phyloP scores from a whole-genome alignment of 164 flowering plant species.

The Pachysandra terminalis region DNA sequence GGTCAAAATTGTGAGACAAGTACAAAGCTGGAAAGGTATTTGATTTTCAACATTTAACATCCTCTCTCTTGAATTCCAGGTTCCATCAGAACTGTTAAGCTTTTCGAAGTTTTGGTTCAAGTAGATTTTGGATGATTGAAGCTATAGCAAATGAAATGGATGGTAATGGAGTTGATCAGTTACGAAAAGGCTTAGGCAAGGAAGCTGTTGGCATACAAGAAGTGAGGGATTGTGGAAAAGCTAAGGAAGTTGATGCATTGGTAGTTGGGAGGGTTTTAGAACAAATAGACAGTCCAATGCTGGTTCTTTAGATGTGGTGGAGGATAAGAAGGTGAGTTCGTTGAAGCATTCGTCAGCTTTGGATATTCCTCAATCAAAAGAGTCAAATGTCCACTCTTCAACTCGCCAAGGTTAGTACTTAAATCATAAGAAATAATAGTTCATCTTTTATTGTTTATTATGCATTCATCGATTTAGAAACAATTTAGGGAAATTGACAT shows the following conservation, averaged over 20 bases:
- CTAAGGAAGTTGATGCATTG: slow-evolving; percentile 9
- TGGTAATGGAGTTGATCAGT: slow-evolving; percentile 28
- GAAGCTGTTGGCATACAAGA: slow-evolving; percentile 16
- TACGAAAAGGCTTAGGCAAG: slow-evolving; percentile 5
- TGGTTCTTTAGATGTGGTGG: slow-evolving; percentile 8
- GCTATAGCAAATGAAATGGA: slow-evolving; percentile 30
- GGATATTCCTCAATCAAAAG: slow-evolving; percentile 25
- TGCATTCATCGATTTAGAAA: not conserved
- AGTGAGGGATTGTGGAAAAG: not conserved
- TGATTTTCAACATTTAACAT: not conserved
- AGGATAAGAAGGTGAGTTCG: slow-evolving; percentile 10
- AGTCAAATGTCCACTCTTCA: slow-evolving; percentile 14
- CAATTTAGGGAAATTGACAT: not conserved
- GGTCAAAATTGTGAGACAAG: not conserved
- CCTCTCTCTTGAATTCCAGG: not conserved
- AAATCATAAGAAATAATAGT: not conserved
- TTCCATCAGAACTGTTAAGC: not conserved
- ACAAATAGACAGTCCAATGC: slow-evolving; percentile 7
- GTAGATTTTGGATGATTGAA: not conserved
- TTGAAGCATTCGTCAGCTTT: slow-evolving; percentile 12
- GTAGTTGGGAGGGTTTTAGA: slow-evolving; percentile 6
- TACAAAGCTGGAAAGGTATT: not conserved
- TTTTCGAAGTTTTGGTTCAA: not conserved
- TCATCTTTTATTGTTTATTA: not conserved
- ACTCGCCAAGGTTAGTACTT: slow-evolving; percentile 24